A percentile compares a stretch with the other conserved stretches of the same genome.
Evolutionary conservation across 139 green algal genomes (phyloP).

Genomic region (Micromonas pusilla): DNA sequence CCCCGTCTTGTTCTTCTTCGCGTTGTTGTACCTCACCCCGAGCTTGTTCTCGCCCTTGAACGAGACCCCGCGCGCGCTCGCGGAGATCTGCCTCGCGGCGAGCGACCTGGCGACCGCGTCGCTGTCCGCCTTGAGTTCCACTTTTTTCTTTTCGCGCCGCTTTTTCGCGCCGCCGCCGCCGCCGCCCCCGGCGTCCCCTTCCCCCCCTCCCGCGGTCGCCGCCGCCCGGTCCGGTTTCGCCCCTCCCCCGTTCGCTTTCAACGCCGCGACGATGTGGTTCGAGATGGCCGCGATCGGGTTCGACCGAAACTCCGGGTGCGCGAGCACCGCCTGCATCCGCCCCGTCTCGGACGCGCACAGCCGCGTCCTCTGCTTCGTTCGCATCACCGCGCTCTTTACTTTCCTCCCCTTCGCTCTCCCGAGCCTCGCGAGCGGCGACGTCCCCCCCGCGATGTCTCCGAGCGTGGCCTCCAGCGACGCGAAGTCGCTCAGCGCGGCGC

Average conservation of each 20-base stretch:
- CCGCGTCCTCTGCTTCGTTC: not conserved
- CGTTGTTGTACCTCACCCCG: not conserved
- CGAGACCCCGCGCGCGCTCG: not conserved
- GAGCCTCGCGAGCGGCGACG: not conserved
- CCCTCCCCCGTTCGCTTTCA: not conserved
- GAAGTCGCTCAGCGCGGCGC: not conserved
- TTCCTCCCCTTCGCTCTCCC: not conserved
- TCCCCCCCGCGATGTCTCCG: not conserved
- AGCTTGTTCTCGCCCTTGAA: not conserved
- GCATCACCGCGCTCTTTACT: not conserved
- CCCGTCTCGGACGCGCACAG: not conserved
- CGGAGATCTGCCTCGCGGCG: not conserved
- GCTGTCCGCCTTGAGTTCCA: too few species aligned
- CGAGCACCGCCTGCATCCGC: slow-evolving; percentile 9
- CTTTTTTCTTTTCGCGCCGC: too few species aligned
- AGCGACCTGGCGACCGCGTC: too few species aligned
- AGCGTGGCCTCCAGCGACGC: not conserved
- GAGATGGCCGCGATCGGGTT: slow-evolving; percentile 12
- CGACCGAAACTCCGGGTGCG: slow-evolving; percentile 5
- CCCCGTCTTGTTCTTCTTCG: not conserved
- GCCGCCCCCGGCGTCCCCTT: too few species aligned
- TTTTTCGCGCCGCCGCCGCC: too few species aligned
- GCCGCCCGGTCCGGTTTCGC: not conserved
- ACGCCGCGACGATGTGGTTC: slow-evolving; percentile 6
- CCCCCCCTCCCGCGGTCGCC: too few species aligned